Percentiles rank a stretch among this genome's conserved stretches.
Evolutionary conservation across 2,329 filamentous ascomycete species (phyloP).

Genomic region (Magnaporthales sp.): DNA sequence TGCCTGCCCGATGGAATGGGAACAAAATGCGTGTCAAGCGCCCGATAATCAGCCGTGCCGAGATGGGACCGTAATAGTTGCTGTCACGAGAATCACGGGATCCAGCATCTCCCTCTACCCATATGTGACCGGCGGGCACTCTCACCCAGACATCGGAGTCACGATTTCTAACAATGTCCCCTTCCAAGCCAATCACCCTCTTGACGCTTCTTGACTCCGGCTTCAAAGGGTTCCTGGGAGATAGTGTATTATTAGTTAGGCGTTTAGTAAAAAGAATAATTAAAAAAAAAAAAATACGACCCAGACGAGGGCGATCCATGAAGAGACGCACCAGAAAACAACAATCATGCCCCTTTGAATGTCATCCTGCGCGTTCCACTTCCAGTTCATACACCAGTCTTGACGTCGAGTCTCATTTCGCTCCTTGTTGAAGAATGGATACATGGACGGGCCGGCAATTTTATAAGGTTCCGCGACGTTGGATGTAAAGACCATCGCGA

Average conservation of each 20-base stretch:
- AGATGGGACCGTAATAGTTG: conserved; percentile 82
- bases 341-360: conserved; percentile 67
- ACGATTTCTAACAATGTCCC: conserved; percentile 64
- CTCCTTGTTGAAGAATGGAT: conserved; percentile 64
- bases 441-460: conserved; percentile 63
- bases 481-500: conserved; percentile 51
- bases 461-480: conserved; percentile 49
- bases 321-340: conserved; percentile 49
- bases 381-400: conserved; percentile 51
- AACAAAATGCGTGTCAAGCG: conserved; percentile 64
- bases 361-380: conserved; percentile 46
- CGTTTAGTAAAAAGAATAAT: too few species aligned
- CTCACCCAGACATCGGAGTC: conserved; percentile 46
- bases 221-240: conserved; percentile 56
- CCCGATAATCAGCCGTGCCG: conserved; percentile 65
- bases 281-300: neutral
- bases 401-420: conserved; percentile 44
- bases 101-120: conserved; percentile 87
- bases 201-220: conserved; percentile 69
- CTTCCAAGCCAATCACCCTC: conserved; percentile 70
- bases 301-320: neutral
- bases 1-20: conserved; percentile 52
- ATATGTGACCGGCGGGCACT: conserved; percentile 73
- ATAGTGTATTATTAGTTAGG: neutral
- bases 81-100: conserved; percentile 68